Percentiles rank a stretch among this genome's conserved stretches.
Evolutionary conservation across 78 protist genomes (phyloP).

Genomic region (Acrasis kona): DNA sequence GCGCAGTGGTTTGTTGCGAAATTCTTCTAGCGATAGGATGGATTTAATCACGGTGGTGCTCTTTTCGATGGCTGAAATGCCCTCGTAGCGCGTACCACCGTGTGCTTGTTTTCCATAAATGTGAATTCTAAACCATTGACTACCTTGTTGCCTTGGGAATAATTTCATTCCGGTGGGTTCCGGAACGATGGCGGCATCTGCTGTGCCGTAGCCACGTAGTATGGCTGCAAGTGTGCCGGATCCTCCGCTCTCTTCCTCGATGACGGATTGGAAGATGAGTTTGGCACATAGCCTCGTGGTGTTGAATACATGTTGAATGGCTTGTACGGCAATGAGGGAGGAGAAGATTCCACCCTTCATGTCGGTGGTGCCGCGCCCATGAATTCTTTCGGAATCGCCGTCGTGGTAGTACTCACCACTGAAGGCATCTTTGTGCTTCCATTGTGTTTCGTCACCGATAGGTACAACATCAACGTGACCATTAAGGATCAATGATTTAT

Average conservation of each 20-base stretch:
- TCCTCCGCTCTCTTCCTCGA: slow-evolving; percentile 8
- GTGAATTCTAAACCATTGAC: background rate
- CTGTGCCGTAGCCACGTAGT: background rate
- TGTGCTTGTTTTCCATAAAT: background rate
- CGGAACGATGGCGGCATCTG: background rate
- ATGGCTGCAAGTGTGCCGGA: background rate
- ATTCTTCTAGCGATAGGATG: background rate
- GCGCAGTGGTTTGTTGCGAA: background rate
- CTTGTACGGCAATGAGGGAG: background rate
- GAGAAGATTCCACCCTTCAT: slow-evolving; percentile 2
- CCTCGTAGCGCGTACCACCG: slow-evolving; percentile 2
- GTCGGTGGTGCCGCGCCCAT: slow-evolving; percentile 7
- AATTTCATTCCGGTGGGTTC: background rate
- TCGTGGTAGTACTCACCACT: background rate
- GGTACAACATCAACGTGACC: slow-evolving; percentile 13
- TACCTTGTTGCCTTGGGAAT: background rate
- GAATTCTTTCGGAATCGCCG: background rate
- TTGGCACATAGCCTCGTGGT: background rate
- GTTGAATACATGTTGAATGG: background rate
- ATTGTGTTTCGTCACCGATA: background rate
- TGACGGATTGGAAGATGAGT: background rate
- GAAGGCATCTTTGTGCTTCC: slow-evolving; percentile 1
- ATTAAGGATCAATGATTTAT: background rate
- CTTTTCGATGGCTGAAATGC: slow-evolving; percentile 7
- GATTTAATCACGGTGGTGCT: background rate